Base-by-base conservation (phyloP, 805 yeast species). In the Candida rishiriensis region DNA sequence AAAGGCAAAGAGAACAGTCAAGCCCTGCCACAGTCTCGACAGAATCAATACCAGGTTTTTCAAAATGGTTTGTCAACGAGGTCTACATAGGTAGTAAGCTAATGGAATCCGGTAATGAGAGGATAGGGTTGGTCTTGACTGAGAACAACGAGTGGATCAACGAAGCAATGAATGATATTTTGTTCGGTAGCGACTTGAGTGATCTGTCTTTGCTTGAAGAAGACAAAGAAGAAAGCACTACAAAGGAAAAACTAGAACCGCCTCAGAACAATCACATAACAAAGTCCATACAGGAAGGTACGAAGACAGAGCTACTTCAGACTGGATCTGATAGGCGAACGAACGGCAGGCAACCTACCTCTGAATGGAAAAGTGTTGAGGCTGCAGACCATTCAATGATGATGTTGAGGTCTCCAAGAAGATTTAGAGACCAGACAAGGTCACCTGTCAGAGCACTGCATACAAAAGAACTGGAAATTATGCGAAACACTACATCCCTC, bases 61-160 rank as follows among this genome's bases (percentile, higher is more conserved):
- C 66, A 5, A 61, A 61, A 44, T 63, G 67, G 67, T 53, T 62
- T 38, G 63, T 63, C 10, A 54, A 56, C 30, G 66, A 62, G 43
- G 55, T 59, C 9, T 48, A 51, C 29, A 46, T 55, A 14, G 60
- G 58, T 29, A 57, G 53, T 26, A 54, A 55, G 36, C 26, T 60
- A 34, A 50, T 60, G 13, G 57, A 56, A 29, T 44, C 54, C 3
- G 43, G 57, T 14, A 39, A 59, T 15, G 59, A 59, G 29, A 54
- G 50, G 30, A 39, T 61, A 11, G 52, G 61, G 7, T 31, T 55
- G 38, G 49, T 50, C 10, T 50, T 59, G 59, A 46, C 43, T 38
- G 55, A 52, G 13, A 54, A 59, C 36, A 52, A 50, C n/a, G 60
- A 59, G 32, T 61, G 64, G 65, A 48, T 62, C 13, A 58, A 61